Base-by-base conservation (phyloP, 257 asterid genomes). In the Capsicum baccatum region DNA sequence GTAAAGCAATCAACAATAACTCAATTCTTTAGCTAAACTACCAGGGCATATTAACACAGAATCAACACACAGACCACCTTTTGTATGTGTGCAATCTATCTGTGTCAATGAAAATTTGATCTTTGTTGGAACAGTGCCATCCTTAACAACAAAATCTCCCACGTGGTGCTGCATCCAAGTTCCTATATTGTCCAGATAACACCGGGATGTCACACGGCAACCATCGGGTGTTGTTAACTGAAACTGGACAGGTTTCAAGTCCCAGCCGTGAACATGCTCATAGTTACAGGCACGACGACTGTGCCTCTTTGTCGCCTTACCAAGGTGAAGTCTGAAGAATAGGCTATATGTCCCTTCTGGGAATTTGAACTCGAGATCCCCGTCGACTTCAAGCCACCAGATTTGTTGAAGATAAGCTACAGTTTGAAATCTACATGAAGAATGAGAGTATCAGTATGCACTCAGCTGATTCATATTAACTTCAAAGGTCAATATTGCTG, bases 321-420 rank as follows among this genome's bases (percentile, higher is more conserved):
- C 99, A 0, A 95, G 94, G 78, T 88, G 94, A 2, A 95, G 94
- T 13, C 94, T 88, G 91, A 94, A 95, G 89, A 92, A 94, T 74
- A 95, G 82, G 64, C 98, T 94, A 82, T 95, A 95, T 5, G 86
- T 81, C 83, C 97, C 99, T 80, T 84, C 83, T 39, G 97, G 97
- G 17, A 95, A 85, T 52, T 89, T 91, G 90, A 95, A 95, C 86
- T 95, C 97, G 2, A 92, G 83, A 79, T 89, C 92, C 2, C 98
- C 98, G 6, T 85, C 95, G 15, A 95, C 94, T 89, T 95, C 95
- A 35, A 95, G 92, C 98, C 98, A 95, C 98, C 98, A 92, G 60
- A 92, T 94, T 85, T 95, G 98, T 52, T 95, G 96, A 79, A 95
- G 96, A 87, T 92, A 94, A 55, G 98, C 98, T 8, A 95, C 84